Percentiles rank a stretch among this genome's conserved stretches.
Conservation (phyloP, 345 rosid species). For the Melaleuca quinquenervia region DNA sequence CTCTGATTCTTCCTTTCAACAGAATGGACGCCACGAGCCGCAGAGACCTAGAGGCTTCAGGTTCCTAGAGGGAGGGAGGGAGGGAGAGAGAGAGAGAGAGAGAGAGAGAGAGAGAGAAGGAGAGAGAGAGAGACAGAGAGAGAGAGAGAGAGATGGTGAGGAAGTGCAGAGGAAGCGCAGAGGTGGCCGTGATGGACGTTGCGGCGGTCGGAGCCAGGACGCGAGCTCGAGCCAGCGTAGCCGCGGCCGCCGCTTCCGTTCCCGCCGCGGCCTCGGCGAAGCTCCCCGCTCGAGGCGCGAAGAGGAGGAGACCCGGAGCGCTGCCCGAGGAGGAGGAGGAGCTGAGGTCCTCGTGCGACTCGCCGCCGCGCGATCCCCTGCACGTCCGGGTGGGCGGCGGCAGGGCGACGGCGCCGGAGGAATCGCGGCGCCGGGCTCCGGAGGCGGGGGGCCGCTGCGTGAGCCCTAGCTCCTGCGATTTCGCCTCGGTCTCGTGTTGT, state of each 20-base stretch:
- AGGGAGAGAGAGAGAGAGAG: neutral
- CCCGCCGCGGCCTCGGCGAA: neutral
- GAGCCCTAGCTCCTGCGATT: conserved; percentile 20
- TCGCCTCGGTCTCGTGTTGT: conserved; percentile 37
- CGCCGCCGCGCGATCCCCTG: neutral
- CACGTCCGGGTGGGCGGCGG: conserved; percentile 1
- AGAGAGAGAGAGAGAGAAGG: neutral
- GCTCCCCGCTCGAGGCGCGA: neutral
- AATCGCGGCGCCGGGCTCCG: neutral
- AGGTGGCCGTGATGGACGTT: conserved; percentile 14
- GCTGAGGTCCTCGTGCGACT: neutral
- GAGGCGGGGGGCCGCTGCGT: neutral
- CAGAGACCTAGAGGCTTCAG: neutral
- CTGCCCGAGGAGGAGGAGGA: conserved; percentile 1
- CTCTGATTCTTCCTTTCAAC: neutral
- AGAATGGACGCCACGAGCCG: neutral
- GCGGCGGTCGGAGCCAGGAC: conserved; percentile 22
- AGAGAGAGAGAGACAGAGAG: neutral
- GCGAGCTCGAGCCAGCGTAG: conserved; percentile 11
- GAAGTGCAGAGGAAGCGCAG: conserved; percentile 13
- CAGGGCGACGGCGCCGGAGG: neutral
- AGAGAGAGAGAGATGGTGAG: conserved; percentile 24
- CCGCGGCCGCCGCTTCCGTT: conserved; percentile 1
- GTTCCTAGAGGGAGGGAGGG: neutral
- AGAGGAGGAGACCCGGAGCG: conserved; percentile 6